These are phyloP conservation scores for Cytospora paraplurivora DNA, from an alignment of 2,329 filamentous ascomycete genomes.

Conservation along the genomic window DNA sequence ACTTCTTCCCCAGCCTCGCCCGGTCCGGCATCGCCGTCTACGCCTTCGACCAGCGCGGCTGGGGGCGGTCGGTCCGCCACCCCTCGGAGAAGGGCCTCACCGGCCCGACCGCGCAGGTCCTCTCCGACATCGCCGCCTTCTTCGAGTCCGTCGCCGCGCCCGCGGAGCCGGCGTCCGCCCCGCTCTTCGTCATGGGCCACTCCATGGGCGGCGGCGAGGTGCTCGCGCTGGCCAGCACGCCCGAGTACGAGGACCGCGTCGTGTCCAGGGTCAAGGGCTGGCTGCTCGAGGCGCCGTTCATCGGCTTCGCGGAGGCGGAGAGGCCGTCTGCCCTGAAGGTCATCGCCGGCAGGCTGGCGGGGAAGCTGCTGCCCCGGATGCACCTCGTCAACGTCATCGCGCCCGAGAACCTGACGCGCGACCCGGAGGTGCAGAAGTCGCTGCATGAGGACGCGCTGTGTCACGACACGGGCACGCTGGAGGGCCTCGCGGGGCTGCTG, in stretches of 20 bases:
- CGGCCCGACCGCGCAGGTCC: constrained; percentile 71
- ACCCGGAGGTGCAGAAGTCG: constrained; percentile 62
- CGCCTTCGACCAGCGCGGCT: constrained; percentile 84
- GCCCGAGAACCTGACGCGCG: constrained; percentile 65
- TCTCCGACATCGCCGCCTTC: constrained; percentile 79
- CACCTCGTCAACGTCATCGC: constrained; percentile 70
- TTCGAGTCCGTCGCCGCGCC: constrained; percentile 60
- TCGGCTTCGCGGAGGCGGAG: constrained; percentile 68
- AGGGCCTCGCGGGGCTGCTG: constrained; percentile 75
- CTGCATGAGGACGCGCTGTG: constrained; percentile 69
- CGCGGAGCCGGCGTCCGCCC: constrained; percentile 45
- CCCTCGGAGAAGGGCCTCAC: constrained; percentile 68
- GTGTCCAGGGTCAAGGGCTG: constrained; percentile 68
- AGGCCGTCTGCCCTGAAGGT: constrained; percentile 67
- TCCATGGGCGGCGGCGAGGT: constrained; percentile 87
- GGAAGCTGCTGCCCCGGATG: constrained; percentile 65
- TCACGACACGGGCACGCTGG: constrained; percentile 85
- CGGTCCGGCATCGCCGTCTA: constrained; percentile 72
- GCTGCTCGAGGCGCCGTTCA: constrained; percentile 76
- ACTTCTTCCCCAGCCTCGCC: constrained; percentile 72
- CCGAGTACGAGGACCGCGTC: constrained; percentile 52
- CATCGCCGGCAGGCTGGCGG: constrained; percentile 65
- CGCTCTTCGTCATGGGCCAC: constrained; percentile 85
- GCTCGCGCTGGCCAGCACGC: constrained; percentile 59
- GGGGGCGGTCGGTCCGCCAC: constrained; percentile 72